Base-by-base conservation (phyloP, 2,329 filamentous ascomycete genomes). In the Aureobasidium uvarum region DNA sequence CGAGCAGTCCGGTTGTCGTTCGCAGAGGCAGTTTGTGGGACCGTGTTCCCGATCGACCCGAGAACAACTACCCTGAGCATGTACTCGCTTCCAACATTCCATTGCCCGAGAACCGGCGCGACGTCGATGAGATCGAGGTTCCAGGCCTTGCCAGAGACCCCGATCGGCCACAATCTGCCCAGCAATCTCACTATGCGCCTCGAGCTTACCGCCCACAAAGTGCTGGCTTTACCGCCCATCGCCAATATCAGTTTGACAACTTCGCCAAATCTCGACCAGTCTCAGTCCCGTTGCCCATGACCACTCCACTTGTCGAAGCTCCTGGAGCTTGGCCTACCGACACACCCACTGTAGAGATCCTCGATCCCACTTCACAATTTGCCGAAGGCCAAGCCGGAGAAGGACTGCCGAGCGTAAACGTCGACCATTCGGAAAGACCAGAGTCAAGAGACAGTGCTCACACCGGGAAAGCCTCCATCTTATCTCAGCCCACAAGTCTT, bases 71-170 rank as follows among this genome's bases (percentile, higher is more conserved):
- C 46, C 71, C 74, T 0, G 74, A 76, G 64, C 70, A 76, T 66
- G 69, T 76, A 7, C 74, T 84, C 48, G 78, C 88, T 10, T 83
- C 85, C 7, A 80, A 81, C 46, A 84, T 93, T 67, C 86, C 90
- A n/a, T 78, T 95, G 11, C 90, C 90, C 0, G 79, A 88, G 46
- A 81, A 81, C 28, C 81, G 85, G 41, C 83, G 86, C 55, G 91
- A 96, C 72, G 78, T 94, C 8, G 84, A 88, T 52, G 91, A 96
- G 73, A 95, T 96, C 48, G 90, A 95, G 72, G 84, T 92, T 51
- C 89, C 90, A 3, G 89, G 89, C 0, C 81, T 92, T 5, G 85
- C 83, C 0, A 85, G 81, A 65, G 87, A 91, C 65, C 87, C 88
- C 16, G 88, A 89, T n/a, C 60, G 38, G 8, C 60, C 48, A 7